Conservation (phyloP, 768 basidiomycete species). For the Trametes coccinea region DNA sequence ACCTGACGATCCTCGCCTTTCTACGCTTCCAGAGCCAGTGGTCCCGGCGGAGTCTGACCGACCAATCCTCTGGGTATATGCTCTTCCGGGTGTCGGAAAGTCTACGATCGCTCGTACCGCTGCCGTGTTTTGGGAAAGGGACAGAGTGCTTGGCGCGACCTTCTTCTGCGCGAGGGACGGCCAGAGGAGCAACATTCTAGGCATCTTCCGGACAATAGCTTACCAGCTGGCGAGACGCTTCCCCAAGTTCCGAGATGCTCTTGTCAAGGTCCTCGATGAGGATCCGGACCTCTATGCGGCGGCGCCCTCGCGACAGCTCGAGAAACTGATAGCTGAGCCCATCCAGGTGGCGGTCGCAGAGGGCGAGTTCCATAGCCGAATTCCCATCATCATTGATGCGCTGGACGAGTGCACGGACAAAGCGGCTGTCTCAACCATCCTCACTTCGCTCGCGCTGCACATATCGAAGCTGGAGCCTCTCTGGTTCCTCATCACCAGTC, state of each 20-base stretch:
- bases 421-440: constrained; percentile 2
- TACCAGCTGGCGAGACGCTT: constrained; percentile 8
- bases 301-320: constrained; percentile 1
- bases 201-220: constrained; percentile 19
- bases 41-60: background rate
- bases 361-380: background rate
- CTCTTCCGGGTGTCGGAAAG: constrained; percentile 19
- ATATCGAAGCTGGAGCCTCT: constrained; percentile 1
- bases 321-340: constrained; percentile 16
- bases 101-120: constrained; percentile 15
- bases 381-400: constrained; percentile 19
- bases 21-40: background rate
- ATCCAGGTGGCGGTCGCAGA: background rate
- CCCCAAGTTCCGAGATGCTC: background rate
- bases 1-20: background rate
- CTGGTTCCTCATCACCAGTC: constrained; percentile 20
- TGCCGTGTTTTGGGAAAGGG: background rate
- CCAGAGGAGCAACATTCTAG: constrained; percentile 6
- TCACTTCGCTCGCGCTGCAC: constrained; percentile 1
- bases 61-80: constrained; percentile 16
- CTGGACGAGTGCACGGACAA: constrained; percentile 22
- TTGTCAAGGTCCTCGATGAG: background rate
- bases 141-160: constrained; percentile 12
- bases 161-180: constrained; percentile 21
- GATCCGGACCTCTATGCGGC: background rate